Evolutionary conservation across 1,139 yeast species (phyloP).

Genomic region (Pichia cactophila): DNA sequence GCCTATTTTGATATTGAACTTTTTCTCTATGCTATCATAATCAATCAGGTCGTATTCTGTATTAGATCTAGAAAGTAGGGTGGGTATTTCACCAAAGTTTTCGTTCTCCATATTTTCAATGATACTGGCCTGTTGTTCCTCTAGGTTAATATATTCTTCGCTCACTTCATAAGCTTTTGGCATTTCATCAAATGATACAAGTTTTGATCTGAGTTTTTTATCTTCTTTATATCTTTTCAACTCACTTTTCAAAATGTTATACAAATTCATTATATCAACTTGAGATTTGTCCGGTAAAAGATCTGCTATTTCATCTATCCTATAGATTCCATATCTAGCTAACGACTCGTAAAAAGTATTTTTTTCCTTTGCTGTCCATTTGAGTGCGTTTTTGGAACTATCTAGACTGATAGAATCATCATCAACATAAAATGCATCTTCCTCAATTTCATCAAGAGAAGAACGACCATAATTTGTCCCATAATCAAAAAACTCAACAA

Average conservation of each 20-base stretch:
- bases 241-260: conserved; percentile 32
- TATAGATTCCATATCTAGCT: conserved; percentile 43
- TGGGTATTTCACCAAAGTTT: neutral
- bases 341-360: conserved; percentile 35
- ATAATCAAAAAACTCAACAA: conserved; percentile 12
- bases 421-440: conserved; percentile 4
- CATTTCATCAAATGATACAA: conserved; percentile 35
- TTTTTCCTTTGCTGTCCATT: conserved; percentile 38
- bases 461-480: conserved; percentile 7
- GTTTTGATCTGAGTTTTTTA: conserved; percentile 16
- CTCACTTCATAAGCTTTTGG: conserved; percentile 53
- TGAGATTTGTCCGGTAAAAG: conserved; percentile 35
- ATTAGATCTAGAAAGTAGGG: neutral
- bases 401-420: conserved; percentile 12
- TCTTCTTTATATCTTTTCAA: conserved; percentile 23
- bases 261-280: conserved; percentile 42
- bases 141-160: conserved; percentile 38
- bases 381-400: conserved; percentile 10
- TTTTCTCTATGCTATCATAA: neutral
- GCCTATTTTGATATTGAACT: neutral
- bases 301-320: conserved; percentile 34
- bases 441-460: conserved; percentile 13
- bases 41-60: neutral
- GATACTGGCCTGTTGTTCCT: conserved; percentile 30
- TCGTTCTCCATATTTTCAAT: conserved; percentile 9